These are phyloP conservation scores for Leucocoprinus birnbaumii DNA, from an alignment of 768 basidiomycete species.

Conservation along the genomic window DNA sequence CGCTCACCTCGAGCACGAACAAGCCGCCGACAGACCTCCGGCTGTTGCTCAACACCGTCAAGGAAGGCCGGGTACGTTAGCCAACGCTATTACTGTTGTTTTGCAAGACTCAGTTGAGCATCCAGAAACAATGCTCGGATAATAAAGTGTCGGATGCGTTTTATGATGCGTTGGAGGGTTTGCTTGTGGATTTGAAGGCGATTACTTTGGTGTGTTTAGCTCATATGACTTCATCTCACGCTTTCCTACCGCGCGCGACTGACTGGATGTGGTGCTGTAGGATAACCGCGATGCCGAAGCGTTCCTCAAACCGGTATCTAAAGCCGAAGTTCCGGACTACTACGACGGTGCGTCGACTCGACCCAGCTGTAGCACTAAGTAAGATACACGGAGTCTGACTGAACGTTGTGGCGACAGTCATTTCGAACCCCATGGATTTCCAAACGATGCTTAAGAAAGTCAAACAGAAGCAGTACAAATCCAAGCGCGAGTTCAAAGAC, in stretches of 20 bases:
- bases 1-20: slow-evolving; percentile 75
- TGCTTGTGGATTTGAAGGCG: slow-evolving; percentile 81
- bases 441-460: slow-evolving; percentile 92
- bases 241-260: slow-evolving; percentile 23
- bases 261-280: slow-evolving; percentile 31
- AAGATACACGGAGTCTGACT: no score
- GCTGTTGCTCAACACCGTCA: slow-evolving; percentile 79
- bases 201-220: slow-evolving; percentile 59
- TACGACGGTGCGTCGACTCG: slow-evolving; percentile 78
- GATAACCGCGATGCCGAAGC: slow-evolving; percentile 90
- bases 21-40: slow-evolving; percentile 75
- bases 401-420: slow-evolving; percentile 54
- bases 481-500: slow-evolving; percentile 88
- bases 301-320: slow-evolving; percentile 91
- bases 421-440: slow-evolving; percentile 94
- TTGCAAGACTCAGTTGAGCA: no score
- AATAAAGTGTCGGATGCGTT: slow-evolving; percentile 82
- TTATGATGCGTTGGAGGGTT: slow-evolving; percentile 90
- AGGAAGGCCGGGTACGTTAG: slow-evolving; percentile 81
- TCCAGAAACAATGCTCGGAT: slow-evolving; percentile 49
- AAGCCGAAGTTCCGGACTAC: slow-evolving; percentile 89
- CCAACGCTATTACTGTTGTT: no score
- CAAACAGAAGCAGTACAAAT: slow-evolving; percentile 89
- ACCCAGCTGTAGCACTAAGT: no score
- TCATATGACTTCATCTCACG: no score